These are phyloP conservation scores for Ophiocytium majus DNA, from an alignment of 352 stramenopile species.

Conservation along the genomic window DNA sequence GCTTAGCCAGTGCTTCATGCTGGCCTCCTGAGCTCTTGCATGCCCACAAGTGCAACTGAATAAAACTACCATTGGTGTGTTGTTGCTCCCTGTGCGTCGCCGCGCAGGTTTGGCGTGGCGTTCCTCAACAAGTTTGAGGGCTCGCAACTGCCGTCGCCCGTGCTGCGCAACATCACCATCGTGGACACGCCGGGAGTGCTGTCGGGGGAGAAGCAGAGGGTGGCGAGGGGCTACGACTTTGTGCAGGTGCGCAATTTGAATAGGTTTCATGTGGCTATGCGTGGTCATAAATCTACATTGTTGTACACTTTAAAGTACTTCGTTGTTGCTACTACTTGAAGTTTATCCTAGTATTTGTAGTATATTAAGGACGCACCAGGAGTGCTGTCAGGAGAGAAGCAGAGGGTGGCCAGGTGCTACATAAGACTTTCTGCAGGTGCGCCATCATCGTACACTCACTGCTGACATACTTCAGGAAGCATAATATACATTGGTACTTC, in stretches of 20 bases:
- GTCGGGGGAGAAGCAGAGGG: slow-evolving; percentile 96
- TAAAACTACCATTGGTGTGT: too few relatives aligned
- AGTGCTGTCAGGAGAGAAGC: slow-evolving; percentile 97
- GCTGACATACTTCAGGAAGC: too few relatives aligned
- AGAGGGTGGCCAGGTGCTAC: slow-evolving; percentile 88
- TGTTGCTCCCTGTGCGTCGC: slow-evolving; percentile 26
- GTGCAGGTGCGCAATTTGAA: slow-evolving; percentile 49
- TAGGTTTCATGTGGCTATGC: too few relatives aligned
- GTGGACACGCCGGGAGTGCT: slow-evolving; percentile 96
- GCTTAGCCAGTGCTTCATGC: too few relatives aligned
- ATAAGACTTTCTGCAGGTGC: slow-evolving; percentile 56
- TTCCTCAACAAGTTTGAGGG: slow-evolving; percentile 90
- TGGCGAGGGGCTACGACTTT: slow-evolving; percentile 80
- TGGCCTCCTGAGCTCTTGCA: too few relatives aligned
- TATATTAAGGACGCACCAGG: slow-evolving; percentile 95
- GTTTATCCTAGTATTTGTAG: too few relatives aligned
- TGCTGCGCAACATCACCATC: slow-evolving; percentile 92
- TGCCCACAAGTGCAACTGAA: too few relatives aligned
- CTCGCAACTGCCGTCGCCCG: slow-evolving; percentile 82
- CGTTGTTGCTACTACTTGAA: too few relatives aligned
- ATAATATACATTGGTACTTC: too few relatives aligned
- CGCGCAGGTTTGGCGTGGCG: slow-evolving; percentile 92
- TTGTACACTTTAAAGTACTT: background rate
- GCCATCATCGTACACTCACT: too few relatives aligned
- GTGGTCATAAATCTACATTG: slow-evolving; percentile 10